A percentile compares a stretch with the other conserved stretches of the same genome.
phyloP scores from a whole-genome alignment of 768 basidiomycete species.

The Leccinum pellstonianum region DNA sequence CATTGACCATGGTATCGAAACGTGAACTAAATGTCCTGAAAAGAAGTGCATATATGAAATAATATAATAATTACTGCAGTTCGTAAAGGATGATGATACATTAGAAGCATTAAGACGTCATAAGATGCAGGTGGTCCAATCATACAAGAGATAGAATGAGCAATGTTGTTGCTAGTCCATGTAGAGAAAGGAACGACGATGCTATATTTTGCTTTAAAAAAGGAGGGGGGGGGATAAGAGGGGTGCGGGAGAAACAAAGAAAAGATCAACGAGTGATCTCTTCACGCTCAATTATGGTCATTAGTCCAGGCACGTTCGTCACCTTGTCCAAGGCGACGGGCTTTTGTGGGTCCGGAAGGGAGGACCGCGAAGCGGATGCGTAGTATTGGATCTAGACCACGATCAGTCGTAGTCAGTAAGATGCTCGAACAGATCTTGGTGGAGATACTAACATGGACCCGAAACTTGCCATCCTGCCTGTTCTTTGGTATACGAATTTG shows the following conservation, averaged over 20 bases:
- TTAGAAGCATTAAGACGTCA: background rate
- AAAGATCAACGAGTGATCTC: conserved; percentile 20
- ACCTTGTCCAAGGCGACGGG: conserved; percentile 64
- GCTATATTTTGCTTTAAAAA: background rate
- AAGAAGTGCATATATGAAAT: conserved; percentile 3
- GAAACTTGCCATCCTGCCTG: conserved; percentile 49
- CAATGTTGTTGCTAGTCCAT: conserved; percentile 3
- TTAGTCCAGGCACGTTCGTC: conserved; percentile 65
- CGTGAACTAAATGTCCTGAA: background rate
- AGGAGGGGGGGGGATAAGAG: no score
- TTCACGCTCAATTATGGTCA: conserved; percentile 62
- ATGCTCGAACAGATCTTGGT: background rate
- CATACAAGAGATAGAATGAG: background rate
- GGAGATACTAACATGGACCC: conserved; percentile 50
- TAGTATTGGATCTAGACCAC: conserved; percentile 55
- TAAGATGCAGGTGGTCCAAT: background rate
- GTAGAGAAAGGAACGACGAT: conserved; percentile 5
- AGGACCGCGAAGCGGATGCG: conserved; percentile 57
- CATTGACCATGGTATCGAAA: conserved; percentile 1
- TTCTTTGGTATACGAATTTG: conserved; percentile 55
- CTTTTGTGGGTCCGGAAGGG: conserved; percentile 51
- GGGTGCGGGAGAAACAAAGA: background rate
- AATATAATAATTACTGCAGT: conserved; percentile 9
- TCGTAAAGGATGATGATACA: background rate
- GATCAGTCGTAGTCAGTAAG: background rate